Evolutionary conservation across 148 eudicot species (phyloP).

Genomic region (Tetragonia tetragonoides): DNA sequence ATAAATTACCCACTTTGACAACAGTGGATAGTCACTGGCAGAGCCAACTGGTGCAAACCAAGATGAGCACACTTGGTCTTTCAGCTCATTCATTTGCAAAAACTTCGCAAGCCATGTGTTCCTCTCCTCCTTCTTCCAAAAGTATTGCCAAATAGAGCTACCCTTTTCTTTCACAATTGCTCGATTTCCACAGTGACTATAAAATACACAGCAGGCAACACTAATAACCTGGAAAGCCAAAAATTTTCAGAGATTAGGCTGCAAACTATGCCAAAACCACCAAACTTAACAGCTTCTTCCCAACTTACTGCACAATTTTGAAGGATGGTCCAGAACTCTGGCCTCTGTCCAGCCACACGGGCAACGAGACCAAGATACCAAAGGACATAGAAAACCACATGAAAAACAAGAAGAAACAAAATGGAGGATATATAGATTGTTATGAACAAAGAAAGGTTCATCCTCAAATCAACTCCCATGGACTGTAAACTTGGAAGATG

Average conservation of each 20-base stretch:
- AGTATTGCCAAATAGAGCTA: constrained; percentile 65
- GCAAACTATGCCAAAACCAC: not conserved
- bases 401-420: constrained; percentile 88
- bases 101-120: constrained; percentile 82
- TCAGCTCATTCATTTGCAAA: constrained; percentile 76
- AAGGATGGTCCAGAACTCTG: constrained; percentile 76
- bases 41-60: constrained; percentile 99
- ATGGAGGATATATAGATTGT: constrained; percentile 82
- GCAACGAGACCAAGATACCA: constrained; percentile 99
- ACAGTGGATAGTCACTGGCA: constrained; percentile 94
- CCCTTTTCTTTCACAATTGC: constrained; percentile 67
- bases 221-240: constrained; percentile 75
- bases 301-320: constrained; percentile 95
- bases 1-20: constrained; percentile 97
- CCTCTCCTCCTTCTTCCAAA: constrained; percentile 82
- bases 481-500: constrained; percentile 98
- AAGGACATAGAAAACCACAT: constrained; percentile 79
- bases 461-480: constrained; percentile 98
- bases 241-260: constrained; percentile 2
- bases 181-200: constrained; percentile 97
- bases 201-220: constrained; percentile 94
- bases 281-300: not conserved
- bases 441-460: constrained; percentile 94
- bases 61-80: constrained; percentile 87
- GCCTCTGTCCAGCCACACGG: constrained; percentile 88